Evolutionary conservation across 2,329 filamentous ascomycete species (phyloP).

Genomic region (Leptographium procerum): DNA sequence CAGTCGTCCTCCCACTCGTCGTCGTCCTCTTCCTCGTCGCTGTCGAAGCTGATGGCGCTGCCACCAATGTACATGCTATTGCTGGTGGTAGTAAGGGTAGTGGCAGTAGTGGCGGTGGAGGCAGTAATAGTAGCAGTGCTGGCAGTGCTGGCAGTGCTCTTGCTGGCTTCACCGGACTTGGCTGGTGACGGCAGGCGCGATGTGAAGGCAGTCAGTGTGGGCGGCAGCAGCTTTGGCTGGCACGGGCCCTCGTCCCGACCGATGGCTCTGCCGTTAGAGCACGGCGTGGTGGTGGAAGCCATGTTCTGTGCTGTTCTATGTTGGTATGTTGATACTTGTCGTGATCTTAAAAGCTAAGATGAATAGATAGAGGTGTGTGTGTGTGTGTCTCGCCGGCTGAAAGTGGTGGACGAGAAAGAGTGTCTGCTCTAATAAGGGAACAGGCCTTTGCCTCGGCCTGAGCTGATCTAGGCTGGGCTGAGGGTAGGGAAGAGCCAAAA

Average conservation of each 20-base stretch:
- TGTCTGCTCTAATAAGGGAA: no score
- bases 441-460: no score
- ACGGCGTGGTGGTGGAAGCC: not conserved
- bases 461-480: not conserved
- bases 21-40: not conserved
- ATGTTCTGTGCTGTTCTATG: no score
- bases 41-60: constrained; percentile 3
- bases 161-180: not conserved
- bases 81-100: not conserved
- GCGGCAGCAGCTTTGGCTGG: not conserved
- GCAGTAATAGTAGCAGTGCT: no score
- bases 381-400: no score
- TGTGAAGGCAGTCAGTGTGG: constrained; percentile 4
- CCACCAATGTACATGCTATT: not conserved
- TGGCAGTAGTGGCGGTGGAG: not conserved
- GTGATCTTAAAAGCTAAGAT: no score
- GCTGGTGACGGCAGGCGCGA: not conserved
- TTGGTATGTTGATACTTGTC: no score
- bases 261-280: not conserved
- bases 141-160: not conserved
- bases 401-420: no score
- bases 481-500: no score
- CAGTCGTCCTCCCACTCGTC: not conserved
- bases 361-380: no score
- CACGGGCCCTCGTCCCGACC: not conserved